These are phyloP conservation scores for Waltergamsia citrina DNA, from an alignment of 2,329 filamentous ascomycete species.

Conservation along the genomic window DNA sequence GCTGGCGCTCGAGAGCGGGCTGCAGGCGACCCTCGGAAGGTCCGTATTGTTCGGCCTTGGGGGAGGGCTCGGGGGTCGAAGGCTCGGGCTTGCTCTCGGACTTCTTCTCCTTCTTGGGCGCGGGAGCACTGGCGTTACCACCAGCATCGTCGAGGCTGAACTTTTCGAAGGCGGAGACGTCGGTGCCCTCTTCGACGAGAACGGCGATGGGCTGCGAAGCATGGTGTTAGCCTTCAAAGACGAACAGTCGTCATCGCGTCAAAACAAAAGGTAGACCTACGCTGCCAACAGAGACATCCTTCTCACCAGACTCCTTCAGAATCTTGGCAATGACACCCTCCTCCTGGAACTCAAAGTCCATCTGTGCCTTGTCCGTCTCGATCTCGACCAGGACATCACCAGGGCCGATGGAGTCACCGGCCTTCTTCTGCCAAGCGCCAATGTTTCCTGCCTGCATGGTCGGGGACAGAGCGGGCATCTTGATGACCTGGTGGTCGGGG, in stretches of 20 bases:
- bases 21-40: constrained; percentile 70
- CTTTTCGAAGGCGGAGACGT: constrained; percentile 78
- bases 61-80: constrained; percentile 36
- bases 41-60: constrained; percentile 60
- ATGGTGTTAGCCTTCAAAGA: background rate
- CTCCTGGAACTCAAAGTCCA: constrained; percentile 99
- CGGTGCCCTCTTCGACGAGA: constrained; percentile 82
- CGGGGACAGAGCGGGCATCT: constrained; percentile 95
- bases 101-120: constrained; percentile 58
- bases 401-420: constrained; percentile 75
- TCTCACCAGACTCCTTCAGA: constrained; percentile 83
- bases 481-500: constrained; percentile 89
- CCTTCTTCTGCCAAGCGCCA: constrained; percentile 95
- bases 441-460: constrained; percentile 98
- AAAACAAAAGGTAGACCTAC: constrained; percentile 46
- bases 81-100: constrained; percentile 44
- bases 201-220: constrained; percentile 77
- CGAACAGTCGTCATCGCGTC: background rate
- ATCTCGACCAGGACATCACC: constrained; percentile 97
- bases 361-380: constrained; percentile 99
- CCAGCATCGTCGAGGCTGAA: constrained; percentile 88
- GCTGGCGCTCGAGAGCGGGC: constrained; percentile 74
- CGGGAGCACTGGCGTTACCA: constrained; percentile 58
- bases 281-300: constrained; percentile 88
- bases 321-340: constrained; percentile 94